Conservation (phyloP, 331 rosid species). For the Spiraea crenata region DNA sequence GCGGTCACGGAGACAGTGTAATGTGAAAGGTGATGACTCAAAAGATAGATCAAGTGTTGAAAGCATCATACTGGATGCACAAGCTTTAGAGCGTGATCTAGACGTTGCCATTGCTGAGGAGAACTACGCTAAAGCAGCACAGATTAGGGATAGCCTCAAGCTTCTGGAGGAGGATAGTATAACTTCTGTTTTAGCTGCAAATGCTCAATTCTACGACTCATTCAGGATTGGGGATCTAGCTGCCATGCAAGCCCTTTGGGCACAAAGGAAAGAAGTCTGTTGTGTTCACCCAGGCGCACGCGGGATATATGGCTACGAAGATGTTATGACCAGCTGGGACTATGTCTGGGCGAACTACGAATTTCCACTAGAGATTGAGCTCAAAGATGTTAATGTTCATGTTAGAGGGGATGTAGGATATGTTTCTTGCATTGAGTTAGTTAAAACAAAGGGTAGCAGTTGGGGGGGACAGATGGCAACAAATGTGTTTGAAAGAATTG, state of each 20-base stretch:
- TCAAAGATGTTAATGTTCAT: slow-evolving; percentile 68
- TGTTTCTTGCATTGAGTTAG: slow-evolving; percentile 87
- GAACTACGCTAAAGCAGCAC: slow-evolving; percentile 76
- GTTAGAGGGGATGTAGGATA: slow-evolving; percentile 75
- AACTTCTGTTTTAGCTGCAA: slow-evolving; percentile 51
- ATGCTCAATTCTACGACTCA: slow-evolving; percentile 62
- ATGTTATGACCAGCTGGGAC: slow-evolving; percentile 87
- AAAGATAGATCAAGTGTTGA: slow-evolving; percentile 47
- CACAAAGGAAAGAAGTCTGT: slow-evolving; percentile 58
- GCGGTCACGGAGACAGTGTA: slow-evolving; percentile 28
- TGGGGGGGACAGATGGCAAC: slow-evolving; percentile 97
- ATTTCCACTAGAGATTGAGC: slow-evolving; percentile 72
- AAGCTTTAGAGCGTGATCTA: slow-evolving; percentile 61
- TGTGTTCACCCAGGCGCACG: slow-evolving; percentile 80
- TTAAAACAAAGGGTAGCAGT: slow-evolving; percentile 77
- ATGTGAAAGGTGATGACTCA: slow-evolving; percentile 52
- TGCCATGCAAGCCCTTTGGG: slow-evolving; percentile 84
- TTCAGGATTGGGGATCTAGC: slow-evolving; percentile 78
- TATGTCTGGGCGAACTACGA: slow-evolving; percentile 92
- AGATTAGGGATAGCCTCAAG: slow-evolving; percentile 72
- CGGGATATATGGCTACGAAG: slow-evolving; percentile 77
- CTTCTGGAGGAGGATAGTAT: slow-evolving; percentile 57
- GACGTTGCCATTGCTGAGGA: slow-evolving; percentile 72
- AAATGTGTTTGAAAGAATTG: slow-evolving; percentile 73
- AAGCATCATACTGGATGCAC: slow-evolving; percentile 48